Conservation (phyloP, 352 stramenopile genomes). For the Pythium insidiosum region DNA sequence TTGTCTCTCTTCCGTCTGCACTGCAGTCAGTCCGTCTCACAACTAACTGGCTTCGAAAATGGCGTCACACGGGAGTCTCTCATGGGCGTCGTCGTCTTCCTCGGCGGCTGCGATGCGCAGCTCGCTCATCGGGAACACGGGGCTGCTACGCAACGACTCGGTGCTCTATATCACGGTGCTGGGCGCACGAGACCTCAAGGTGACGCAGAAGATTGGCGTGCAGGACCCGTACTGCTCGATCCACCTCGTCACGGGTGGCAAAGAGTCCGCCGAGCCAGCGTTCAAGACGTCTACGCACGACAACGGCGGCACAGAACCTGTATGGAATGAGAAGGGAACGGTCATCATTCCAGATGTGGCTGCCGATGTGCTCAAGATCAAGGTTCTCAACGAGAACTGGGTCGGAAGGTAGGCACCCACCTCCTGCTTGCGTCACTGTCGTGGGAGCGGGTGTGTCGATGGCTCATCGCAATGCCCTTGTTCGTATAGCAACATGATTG, state of each 20-base stretch:
- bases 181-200: constrained; percentile 53
- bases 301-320: constrained; percentile 50
- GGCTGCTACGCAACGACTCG: constrained; percentile 50
- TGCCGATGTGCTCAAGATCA: constrained; percentile 58
- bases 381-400: constrained; percentile 75
- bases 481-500: constrained; percentile 48
- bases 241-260: constrained; percentile 44
- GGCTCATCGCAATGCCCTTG: too few species aligned
- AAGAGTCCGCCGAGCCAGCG: constrained; percentile 34
- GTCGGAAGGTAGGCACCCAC: constrained; percentile 74
- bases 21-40: too few species aligned
- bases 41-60: too few species aligned
- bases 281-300: constrained; percentile 74
- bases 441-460: background rate
- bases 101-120: constrained; percentile 27
- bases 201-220: constrained; percentile 57
- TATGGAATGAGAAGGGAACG: constrained; percentile 73
- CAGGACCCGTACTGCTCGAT: constrained; percentile 70
- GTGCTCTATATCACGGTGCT: constrained; percentile 67
- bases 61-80: too few species aligned
- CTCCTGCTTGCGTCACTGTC: too few species aligned
- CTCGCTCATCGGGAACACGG: constrained; percentile 12
- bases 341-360: constrained; percentile 62
- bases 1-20: too few species aligned
- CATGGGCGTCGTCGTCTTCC: constrained; percentile 11